Evolutionary conservation across 139 green algal genomes (phyloP).

Genomic region (Tetradesmus lagerheimii): DNA sequence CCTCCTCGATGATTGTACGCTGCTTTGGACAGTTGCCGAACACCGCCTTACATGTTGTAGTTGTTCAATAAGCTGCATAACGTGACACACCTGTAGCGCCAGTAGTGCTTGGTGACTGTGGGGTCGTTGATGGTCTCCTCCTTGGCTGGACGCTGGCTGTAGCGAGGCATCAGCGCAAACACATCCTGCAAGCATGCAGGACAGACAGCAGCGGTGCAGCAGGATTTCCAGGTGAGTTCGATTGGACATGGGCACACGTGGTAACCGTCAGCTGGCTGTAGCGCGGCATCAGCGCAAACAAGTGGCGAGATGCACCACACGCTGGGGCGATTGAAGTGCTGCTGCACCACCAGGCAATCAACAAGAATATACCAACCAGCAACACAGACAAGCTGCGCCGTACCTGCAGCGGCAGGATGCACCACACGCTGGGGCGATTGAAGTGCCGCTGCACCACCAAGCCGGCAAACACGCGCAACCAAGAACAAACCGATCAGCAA

Average conservation of each 20-base stretch:
- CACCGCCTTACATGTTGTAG: too few relatives aligned
- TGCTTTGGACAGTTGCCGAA: too few relatives aligned
- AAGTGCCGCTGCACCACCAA: conserved; percentile 91
- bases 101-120: conserved; percentile 95
- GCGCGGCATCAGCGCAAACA: too few relatives aligned
- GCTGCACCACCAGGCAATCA: conserved; percentile 79
- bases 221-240: too few relatives aligned
- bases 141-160: conserved; percentile 62
- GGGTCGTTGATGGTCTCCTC: conserved; percentile 99
- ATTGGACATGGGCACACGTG: too few relatives aligned
- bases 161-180: conserved; percentile 46
- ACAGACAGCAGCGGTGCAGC: not conserved
- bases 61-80: too few relatives aligned
- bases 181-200: conserved; percentile 37
- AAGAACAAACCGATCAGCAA: too few relatives aligned
- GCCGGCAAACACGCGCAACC: conserved; percentile 44
- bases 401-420: conserved; percentile 60
- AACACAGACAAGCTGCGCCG: conserved; percentile 60
- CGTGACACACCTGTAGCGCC: conserved; percentile 68
- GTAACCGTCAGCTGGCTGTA: too few relatives aligned
- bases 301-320: conserved; percentile 92
- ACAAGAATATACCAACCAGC: too few relatives aligned
- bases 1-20: too few relatives aligned
- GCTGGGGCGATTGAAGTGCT: conserved; percentile 87
- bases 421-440: conserved; percentile 77